Percentiles rank a stretch among this genome's conserved stretches.
phyloP scores from a whole-genome alignment of 352 stramenopile genomes.

The Phytophthora citrophthora region DNA sequence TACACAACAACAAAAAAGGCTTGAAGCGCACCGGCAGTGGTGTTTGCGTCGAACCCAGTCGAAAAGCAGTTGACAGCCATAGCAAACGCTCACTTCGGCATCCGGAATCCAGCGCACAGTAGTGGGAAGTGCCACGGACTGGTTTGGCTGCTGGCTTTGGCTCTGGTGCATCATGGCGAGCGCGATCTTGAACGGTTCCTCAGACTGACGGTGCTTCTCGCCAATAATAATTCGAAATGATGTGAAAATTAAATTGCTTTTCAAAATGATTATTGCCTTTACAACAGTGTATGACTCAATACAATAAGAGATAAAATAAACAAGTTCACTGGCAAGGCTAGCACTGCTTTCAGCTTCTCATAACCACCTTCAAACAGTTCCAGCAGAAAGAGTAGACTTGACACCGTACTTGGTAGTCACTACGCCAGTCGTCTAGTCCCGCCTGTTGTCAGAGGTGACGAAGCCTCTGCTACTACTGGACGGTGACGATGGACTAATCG shows the following conservation, averaged over 20 bases:
- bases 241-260: no score
- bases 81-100: constrained; percentile 80
- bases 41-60: constrained; percentile 91
- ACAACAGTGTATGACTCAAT: no score
- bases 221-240: no score
- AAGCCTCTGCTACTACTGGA: constrained; percentile 17
- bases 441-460: constrained; percentile 20
- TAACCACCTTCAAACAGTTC: no score
- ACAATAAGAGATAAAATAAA: no score
- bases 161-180: constrained; percentile 25
- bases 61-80: constrained; percentile 82
- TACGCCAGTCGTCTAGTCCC: constrained; percentile 13
- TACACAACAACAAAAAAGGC: no score
- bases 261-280: no score
- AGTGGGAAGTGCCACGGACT: constrained; percentile 35
- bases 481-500: constrained; percentile 21
- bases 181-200: constrained; percentile 20
- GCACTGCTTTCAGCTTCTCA: no score
- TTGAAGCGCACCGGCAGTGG: constrained; percentile 71
- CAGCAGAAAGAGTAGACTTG: no score
- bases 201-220: background rate
- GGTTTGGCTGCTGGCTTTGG: background rate
- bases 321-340: no score
- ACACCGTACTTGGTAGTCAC: background rate
- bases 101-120: constrained; percentile 88